Conservation (phyloP, 176 grass and related monocot genomes). For the Hyparrhenia diplandra region DNA sequence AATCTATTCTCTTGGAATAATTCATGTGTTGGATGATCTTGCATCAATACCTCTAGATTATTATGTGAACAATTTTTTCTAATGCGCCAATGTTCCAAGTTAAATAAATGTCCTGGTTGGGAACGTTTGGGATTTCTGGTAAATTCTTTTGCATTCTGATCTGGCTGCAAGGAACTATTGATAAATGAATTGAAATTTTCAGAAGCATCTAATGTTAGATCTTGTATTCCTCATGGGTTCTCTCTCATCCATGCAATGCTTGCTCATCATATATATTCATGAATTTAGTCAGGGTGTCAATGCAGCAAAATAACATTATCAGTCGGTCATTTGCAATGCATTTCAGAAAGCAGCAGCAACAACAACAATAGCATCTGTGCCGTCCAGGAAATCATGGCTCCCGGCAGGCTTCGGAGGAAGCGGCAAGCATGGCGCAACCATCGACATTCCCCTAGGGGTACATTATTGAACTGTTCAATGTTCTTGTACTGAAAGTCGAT, state of each 20-base stretch:
- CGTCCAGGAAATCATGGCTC: conserved; percentile 33
- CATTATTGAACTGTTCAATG: neutral
- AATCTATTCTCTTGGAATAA: neutral
- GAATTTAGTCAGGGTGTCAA: neutral
- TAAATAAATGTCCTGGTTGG: neutral
- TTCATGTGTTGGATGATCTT: neutral
- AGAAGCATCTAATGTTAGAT: neutral
- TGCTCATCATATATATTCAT: neutral
- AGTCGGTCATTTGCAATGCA: neutral
- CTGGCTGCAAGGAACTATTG: neutral
- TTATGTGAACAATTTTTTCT: neutral
- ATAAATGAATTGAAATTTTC: neutral
- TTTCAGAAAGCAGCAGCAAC: conserved; percentile 26
- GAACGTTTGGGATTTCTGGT: neutral
- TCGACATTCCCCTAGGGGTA: conserved; percentile 44
- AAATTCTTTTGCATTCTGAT: neutral
- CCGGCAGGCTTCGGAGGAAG: conserved; percentile 39
- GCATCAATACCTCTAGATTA: neutral
- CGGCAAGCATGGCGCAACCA: conserved; percentile 41
- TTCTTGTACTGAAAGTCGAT: neutral
- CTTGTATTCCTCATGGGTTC: neutral
- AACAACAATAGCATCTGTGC: neutral
- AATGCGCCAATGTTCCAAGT: neutral
- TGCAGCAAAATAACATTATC: neutral
- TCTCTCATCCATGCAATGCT: neutral